Base-by-base conservation (phyloP, 2,329 filamentous ascomycete genomes). In the Penicillium nordicum region DNA sequence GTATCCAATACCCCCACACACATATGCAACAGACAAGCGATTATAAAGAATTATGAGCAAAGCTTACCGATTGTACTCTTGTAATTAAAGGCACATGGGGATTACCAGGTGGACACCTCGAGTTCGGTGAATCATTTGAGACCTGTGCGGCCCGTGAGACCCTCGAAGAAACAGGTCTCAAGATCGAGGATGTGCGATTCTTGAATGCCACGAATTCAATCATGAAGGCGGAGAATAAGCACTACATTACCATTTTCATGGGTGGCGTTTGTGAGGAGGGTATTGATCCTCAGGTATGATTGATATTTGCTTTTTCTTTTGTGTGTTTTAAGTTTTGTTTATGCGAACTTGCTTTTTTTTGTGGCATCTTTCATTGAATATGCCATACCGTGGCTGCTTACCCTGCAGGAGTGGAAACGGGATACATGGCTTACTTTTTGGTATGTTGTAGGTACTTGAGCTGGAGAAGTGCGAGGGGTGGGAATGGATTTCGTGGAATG, bases 231-330 rank as follows among this genome's bases (percentile, higher is more conserved):
- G 79, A 81, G n/a, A 73, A 72, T 0, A 89, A 86, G 71, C 89
- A 93, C 68, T 93, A 92, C 66, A 79, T 91, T 49, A 92, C 89
- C 0, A 70, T 91, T 3, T 92, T 89, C 62, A 82, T 90, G 59
- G 74, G 76, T 0, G 84, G 72, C 43, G 74, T 83, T 62, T 67
- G 74, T 0, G 78, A 84, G 27, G 74, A 78, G 16, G 61, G 66
- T 0, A 78, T 78, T 27, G 70, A 82, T 60, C 82, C 87, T 0
- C 53, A 79, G 77, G 86, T 88, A 57, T 14, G 11, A 57, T 53
- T 29, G 29, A 25, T 18, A 32, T 34, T 50, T 54, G 21, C 25
- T 42, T 50, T 49, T 41, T 30, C 3, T 21, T 21, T 21, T n/a
- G 3, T 3, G 3, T 21, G 21, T 21, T 21, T 21, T 21, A 21